phyloP scores from a whole-genome alignment of 2,329 filamentous ascomycete genomes.

The Alternaria sp. region DNA sequence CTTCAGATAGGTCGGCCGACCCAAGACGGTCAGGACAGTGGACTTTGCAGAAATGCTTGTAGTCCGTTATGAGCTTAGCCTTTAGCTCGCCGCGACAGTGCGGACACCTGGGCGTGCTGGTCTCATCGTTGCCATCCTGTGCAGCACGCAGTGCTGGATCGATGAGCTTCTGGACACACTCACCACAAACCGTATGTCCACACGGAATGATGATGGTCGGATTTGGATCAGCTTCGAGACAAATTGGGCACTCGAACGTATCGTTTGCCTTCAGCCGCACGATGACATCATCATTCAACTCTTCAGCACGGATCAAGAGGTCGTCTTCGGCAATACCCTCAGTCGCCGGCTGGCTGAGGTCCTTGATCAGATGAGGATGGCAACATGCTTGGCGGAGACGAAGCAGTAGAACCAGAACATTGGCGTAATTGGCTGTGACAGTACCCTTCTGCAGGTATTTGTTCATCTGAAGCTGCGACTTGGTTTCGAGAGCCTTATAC shows the following conservation, averaged over 20 bases:
- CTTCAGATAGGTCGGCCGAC: constrained; percentile 27
- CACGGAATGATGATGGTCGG: constrained; percentile 83
- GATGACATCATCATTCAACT: constrained; percentile 68
- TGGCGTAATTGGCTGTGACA: constrained; percentile 74
- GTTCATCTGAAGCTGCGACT: constrained; percentile 76
- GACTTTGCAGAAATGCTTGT: constrained; percentile 75
- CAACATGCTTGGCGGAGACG: constrained; percentile 83
- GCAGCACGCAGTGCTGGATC: constrained; percentile 62
- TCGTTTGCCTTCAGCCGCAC: constrained; percentile 68
- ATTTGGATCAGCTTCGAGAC: constrained; percentile 77
- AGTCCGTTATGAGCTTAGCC: constrained; percentile 75
- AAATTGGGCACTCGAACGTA: constrained; percentile 81
- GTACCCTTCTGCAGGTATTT: constrained; percentile 75
- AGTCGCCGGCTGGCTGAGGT: constrained; percentile 72
- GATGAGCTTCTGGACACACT: constrained; percentile 75
- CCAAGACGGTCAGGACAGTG: constrained; percentile 66
- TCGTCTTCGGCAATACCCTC: constrained; percentile 62
- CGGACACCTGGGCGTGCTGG: constrained; percentile 71
- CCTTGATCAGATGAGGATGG: constrained; percentile 75
- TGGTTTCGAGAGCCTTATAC: constrained; percentile 72
- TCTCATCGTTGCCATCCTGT: constrained; percentile 62
- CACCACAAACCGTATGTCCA: constrained; percentile 79
- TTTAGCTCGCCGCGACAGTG: constrained; percentile 75
- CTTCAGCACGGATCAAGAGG: constrained; percentile 69
- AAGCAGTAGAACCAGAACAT: constrained; percentile 79